phyloP scores from a whole-genome alignment of 805 yeast species.

The Kodamaea neixiangensis region DNA sequence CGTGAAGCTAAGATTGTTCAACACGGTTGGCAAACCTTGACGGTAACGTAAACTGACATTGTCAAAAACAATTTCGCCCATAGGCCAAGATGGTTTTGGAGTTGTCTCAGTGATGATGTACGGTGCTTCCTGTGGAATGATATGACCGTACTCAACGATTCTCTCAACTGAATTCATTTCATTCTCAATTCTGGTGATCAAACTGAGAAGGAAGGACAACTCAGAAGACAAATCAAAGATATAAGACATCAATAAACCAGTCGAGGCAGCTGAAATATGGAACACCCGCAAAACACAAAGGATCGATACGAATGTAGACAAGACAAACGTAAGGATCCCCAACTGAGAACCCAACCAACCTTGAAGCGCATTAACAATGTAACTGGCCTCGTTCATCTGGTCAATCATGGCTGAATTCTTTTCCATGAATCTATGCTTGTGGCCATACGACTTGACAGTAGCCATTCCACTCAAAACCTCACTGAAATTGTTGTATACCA shows the following conservation, averaged over 20 bases:
- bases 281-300: slow-evolving; percentile 63
- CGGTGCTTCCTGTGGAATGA: slow-evolving; percentile 68
- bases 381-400: slow-evolving; percentile 67
- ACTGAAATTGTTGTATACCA: slow-evolving; percentile 68
- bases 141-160: slow-evolving; percentile 58
- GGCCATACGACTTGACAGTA: slow-evolving; percentile 62
- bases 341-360: slow-evolving; percentile 70
- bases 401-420: slow-evolving; percentile 51
- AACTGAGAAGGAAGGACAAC: slow-evolving; percentile 59
- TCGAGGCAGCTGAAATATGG: slow-evolving; percentile 58
- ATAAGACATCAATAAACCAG: slow-evolving; percentile 68
- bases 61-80: slow-evolving; percentile 49
- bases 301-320: slow-evolving; percentile 56
- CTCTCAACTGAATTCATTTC: slow-evolving; percentile 78
- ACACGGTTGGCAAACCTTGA: slow-evolving; percentile 59
- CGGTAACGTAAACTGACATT: slow-evolving; percentile 56
- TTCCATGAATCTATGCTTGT: slow-evolving; percentile 46
- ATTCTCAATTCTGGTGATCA: slow-evolving; percentile 71
- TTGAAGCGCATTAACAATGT: slow-evolving; percentile 61
- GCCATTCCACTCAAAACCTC: slow-evolving; percentile 67
- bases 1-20: slow-evolving; percentile 45
- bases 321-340: slow-evolving; percentile 52
- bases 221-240: slow-evolving; percentile 55
- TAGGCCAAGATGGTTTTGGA: slow-evolving; percentile 54
- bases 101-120: slow-evolving; percentile 46